Evolutionary conservation across 169 alveolate genomes (phyloP).

Genomic region (Neospora caninum): DNA sequence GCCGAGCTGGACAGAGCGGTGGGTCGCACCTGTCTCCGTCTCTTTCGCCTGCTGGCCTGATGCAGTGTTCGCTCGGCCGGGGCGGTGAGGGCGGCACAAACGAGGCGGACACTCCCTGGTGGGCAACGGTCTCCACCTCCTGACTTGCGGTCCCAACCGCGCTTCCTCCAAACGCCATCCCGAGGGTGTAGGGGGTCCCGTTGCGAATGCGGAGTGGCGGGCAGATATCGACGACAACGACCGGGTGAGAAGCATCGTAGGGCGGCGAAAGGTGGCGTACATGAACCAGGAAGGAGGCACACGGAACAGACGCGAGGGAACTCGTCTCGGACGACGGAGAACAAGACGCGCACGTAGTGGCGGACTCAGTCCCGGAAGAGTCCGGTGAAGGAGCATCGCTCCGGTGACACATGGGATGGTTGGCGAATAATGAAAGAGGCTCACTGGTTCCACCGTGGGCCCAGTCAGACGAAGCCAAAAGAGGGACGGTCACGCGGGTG

Average conservation of each 20-base stretch:
- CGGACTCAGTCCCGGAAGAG: neutral
- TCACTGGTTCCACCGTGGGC: neutral
- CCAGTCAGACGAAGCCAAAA: neutral
- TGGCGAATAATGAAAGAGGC: neutral
- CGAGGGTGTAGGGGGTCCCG: slow-evolving; percentile 24
- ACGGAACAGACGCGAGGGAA: neutral
- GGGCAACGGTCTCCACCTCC: neutral
- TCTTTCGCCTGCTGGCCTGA: no score
- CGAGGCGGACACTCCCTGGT: no score
- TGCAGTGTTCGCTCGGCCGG: no score
- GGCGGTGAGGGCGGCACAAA: no score
- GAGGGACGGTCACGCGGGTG: neutral
- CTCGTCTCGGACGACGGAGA: neutral
- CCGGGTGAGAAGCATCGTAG: neutral
- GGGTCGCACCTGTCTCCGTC: no score
- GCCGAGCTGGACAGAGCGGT: no score
- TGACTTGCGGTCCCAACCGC: neutral
- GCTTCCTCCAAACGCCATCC: neutral
- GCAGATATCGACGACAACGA: slow-evolving; percentile 1
- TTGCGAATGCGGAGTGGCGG: neutral
- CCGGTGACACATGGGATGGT: neutral
- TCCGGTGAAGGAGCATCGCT: neutral
- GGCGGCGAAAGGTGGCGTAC: neutral
- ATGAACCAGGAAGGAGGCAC: neutral
- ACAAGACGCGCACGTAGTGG: neutral